phyloP scores from a whole-genome alignment of 1,139 yeast species.

The Hyphopichia khmerensis region DNA sequence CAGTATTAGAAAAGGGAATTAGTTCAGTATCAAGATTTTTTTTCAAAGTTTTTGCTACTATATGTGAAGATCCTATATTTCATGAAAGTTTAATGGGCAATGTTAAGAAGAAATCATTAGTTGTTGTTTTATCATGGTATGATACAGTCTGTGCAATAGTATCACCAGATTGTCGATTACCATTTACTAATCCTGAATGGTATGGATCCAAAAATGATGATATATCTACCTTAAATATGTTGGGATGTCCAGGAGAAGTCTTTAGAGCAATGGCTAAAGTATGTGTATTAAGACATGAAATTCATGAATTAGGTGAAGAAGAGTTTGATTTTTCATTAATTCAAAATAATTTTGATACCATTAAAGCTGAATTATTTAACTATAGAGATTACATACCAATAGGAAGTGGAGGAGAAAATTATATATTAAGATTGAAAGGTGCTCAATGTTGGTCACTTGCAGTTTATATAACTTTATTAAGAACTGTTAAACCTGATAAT shows the following conservation, averaged over 20 bases:
- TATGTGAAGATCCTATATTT: slow-evolving; percentile 36
- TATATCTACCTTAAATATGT: slow-evolving; percentile 48
- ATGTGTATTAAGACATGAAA: slow-evolving; percentile 38
- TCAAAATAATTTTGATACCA: slow-evolving; percentile 13
- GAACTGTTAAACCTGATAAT: slow-evolving; percentile 23
- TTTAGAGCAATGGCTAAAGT: slow-evolving; percentile 44
- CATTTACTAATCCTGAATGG: slow-evolving; percentile 51
- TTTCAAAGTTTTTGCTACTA: slow-evolving; percentile 47
- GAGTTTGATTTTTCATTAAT: background rate
- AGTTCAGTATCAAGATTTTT: slow-evolving; percentile 49
- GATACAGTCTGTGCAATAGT: slow-evolving; percentile 55
- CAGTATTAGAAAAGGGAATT: slow-evolving; percentile 52
- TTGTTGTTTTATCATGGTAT: slow-evolving; percentile 54
- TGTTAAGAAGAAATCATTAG: slow-evolving; percentile 46
- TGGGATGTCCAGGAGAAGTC: slow-evolving; percentile 60
- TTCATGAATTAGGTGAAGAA: slow-evolving; percentile 10
- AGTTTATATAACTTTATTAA: slow-evolving; percentile 36
- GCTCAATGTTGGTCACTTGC: slow-evolving; percentile 59
- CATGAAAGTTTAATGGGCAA: slow-evolving; percentile 29
- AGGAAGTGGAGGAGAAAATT: slow-evolving; percentile 21
- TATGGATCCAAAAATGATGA: slow-evolving; percentile 41
- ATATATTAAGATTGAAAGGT: slow-evolving; percentile 38
- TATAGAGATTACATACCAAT: slow-evolving; percentile 48
- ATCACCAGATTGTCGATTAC: slow-evolving; percentile 53
- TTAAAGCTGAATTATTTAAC: slow-evolving; percentile 30